Base-by-base conservation (phyloP, 2,329 filamentous ascomycete genomes). In the Diaporthe sp. region DNA sequence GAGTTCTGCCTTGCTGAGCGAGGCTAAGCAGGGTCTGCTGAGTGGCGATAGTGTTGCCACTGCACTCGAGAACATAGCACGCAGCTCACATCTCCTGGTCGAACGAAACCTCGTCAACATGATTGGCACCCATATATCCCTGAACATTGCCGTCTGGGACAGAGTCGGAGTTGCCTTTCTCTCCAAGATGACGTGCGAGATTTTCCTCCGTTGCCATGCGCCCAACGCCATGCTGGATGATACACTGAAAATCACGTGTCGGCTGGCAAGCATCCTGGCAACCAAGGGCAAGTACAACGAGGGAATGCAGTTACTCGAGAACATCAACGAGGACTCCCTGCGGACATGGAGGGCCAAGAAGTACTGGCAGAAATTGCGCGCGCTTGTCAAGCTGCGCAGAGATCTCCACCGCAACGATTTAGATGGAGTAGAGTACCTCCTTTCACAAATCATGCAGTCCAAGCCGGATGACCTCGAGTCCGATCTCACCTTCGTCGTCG, bases 71-170 rank as follows among this genome's bases (percentile, higher is more conserved):
- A 90, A 92, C 77, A 89, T 98, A 76, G 89, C 94, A n/a, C 93
- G 95, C 80, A 94, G 94, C 77, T 95, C 94, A 0, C 94, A 97
- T 78, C 86, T 98, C 38, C 93, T 95, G 76, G 88, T 96, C n/a
- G 92, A 92, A 73, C 93, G 93, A 78, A 92, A 94, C 77, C 89
- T 97, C 80, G 90, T 90, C 78, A 91, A 87, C 78, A 92, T 94
- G 82, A 90, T 95, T 78, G 94, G 94, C 0, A 89, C 92, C 0
- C 92, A 96, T 77, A 88, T 95, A 75, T 88, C 95, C 3, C 87
- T 98, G 55, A 89, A 91, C 64, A 92, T 93, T 40, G 89, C 94
- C 0, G 82, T 97, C 1, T 97, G 94, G 88, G 92, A 92, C 69
- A 89, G 96, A 50, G 88, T 97, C 42, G 96, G 95, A 80, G 83